These are phyloP conservation scores for Trebouxia gelatinosa DNA, from an alignment of 163 green algal species.

Conservation along the genomic window DNA sequence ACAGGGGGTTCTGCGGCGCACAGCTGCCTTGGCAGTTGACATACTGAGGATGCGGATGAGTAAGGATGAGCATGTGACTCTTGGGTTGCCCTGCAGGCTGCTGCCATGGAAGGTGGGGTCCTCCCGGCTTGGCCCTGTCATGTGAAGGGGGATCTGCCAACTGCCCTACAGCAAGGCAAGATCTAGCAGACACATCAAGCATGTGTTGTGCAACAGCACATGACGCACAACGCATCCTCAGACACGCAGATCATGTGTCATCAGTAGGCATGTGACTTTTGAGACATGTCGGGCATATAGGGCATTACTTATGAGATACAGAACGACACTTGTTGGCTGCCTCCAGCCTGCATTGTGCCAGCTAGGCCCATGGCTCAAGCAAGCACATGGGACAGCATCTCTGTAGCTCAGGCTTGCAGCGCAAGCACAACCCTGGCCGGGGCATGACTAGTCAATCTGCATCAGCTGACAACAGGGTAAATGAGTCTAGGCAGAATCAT, in stretches of 20 bases:
- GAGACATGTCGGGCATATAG: not conserved
- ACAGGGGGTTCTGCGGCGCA: slow-evolving; percentile 35
- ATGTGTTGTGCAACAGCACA: not conserved
- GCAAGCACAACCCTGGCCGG: too few relatives aligned
- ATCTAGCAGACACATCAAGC: not conserved
- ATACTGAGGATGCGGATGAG: slow-evolving; percentile 50
- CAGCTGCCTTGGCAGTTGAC: not conserved
- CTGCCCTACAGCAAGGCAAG: not conserved
- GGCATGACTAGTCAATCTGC: too few relatives aligned
- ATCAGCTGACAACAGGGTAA: too few relatives aligned
- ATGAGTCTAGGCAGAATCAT: too few relatives aligned
- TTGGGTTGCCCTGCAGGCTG: slow-evolving; percentile 43
- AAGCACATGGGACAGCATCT: too few relatives aligned
- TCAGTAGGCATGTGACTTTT: not conserved
- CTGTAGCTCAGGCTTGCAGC: too few relatives aligned
- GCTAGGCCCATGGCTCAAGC: too few relatives aligned
- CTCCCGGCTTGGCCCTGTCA: slow-evolving; percentile 33
- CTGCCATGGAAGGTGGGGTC: slow-evolving; percentile 37
- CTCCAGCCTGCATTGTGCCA: too few relatives aligned
- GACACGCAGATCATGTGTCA: not conserved
- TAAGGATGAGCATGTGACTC: slow-evolving; percentile 58
- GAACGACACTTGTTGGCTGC: not conserved
- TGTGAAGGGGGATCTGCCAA: slow-evolving; percentile 44
- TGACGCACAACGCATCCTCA: not conserved
- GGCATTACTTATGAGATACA: not conserved